Evolutionary conservation across 176 grass and related monocot species (phyloP), one percentile per base, ranked within the genome.

Genomic region (Eleusine indica): DNA sequence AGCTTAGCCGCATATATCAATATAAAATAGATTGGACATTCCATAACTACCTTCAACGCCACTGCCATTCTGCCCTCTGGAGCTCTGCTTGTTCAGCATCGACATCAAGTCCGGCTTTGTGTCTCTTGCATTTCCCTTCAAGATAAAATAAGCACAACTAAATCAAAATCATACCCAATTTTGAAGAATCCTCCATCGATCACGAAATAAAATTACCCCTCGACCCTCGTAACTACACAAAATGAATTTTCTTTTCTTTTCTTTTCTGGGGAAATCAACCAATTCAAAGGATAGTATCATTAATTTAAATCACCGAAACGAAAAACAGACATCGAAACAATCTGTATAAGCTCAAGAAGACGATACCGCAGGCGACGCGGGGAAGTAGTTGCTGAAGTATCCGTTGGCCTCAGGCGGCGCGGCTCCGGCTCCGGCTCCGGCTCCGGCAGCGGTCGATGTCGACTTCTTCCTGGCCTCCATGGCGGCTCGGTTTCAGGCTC

Each of bases 391-490:
- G 84, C 52, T 90, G 61, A 92, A 92, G 77, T 87, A 92, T 0
- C 81, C 84, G 73, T 42, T 75, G 11, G 70, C 22, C 73, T 73
- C 0, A n/a, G 79, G 6, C 37, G 86, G 32, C 42, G 52, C 19
- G 8, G 66, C 57, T 72, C 76, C 66, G 66, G 66, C 49, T 42
- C 37, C 79, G 79, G 77, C 76, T 42, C 37, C 79, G 79, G 77
- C 76, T 6, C 11, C 79, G 73, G 87, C 25, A 38, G 83, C 11
- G 71, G 86, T 5, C 52, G 74, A 56, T 32, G 48, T 9, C 41
- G 84, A 54, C 70, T 80, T 76, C 72, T 92, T 92, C 87, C 78
- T 85, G 57, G 66, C 70, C 2, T 92, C 91, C 91, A 85, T 87
- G 38, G 11, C 16, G 66, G 19, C 13, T 25, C 14, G 49, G 57